Conservation (phyloP, 371 early-diverging fungal species). For the Lichtheimia ornata region DNA sequence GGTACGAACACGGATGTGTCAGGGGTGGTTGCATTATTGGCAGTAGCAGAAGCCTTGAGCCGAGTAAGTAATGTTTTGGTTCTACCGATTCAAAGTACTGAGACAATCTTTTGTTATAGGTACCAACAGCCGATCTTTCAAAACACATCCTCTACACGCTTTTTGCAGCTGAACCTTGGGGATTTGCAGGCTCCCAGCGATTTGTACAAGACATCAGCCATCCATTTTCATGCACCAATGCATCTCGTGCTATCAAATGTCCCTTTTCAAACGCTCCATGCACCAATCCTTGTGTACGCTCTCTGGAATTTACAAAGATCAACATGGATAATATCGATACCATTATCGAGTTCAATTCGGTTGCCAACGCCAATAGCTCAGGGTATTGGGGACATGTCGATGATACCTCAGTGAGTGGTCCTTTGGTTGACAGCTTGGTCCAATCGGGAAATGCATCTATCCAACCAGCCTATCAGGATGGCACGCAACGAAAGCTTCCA, state of each 20-base stretch:
- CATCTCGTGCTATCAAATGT: slow-evolving; percentile 43
- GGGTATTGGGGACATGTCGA: slow-evolving; percentile 52
- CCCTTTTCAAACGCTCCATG: slow-evolving; percentile 56
- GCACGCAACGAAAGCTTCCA: slow-evolving; percentile 60
- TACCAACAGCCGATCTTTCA: slow-evolving; percentile 44
- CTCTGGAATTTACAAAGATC: slow-evolving; percentile 63
- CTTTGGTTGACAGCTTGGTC: slow-evolving; percentile 18
- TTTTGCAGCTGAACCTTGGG: slow-evolving; percentile 79
- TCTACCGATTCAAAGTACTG: background rate
- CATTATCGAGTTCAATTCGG: slow-evolving; percentile 55
- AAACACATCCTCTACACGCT: slow-evolving; percentile 75
- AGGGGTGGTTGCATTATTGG: slow-evolving; percentile 65
- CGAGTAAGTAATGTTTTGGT: slow-evolving; percentile 38
- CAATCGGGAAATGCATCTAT: slow-evolving; percentile 21
- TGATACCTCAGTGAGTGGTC: slow-evolving; percentile 25
- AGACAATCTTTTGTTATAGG: slow-evolving; percentile 26
- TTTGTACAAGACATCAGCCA: slow-evolving; percentile 73
- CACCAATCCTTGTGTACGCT: slow-evolving; percentile 62
- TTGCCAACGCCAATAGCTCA: slow-evolving; percentile 27
- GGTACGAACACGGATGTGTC: slow-evolving; percentile 57
- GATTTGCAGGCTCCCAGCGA: slow-evolving; percentile 78
- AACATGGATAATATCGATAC: slow-evolving; percentile 66
- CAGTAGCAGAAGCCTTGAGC: slow-evolving; percentile 74
- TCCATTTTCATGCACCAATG: slow-evolving; percentile 62
- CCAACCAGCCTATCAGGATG: slow-evolving; percentile 48